A percentile compares a stretch with the other conserved stretches of the same genome.
phyloP scores from a whole-genome alignment of 768 basidiomycete species.

The Boletus edulis region DNA sequence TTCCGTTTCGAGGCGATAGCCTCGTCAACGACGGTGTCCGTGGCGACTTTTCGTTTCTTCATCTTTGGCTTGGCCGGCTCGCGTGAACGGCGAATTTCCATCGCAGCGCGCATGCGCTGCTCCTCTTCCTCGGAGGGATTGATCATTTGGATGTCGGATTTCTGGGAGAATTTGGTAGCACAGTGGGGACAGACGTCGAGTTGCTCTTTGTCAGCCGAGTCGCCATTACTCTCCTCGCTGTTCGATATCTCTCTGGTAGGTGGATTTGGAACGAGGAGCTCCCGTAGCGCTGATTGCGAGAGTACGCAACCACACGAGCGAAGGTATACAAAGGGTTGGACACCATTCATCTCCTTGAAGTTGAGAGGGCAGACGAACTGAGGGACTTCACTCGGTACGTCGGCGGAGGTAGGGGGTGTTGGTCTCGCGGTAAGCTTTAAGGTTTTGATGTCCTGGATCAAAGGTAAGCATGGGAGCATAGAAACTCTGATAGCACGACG shows the following conservation, averaged over 20 bases:
- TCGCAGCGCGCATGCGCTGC: constrained; percentile 48
- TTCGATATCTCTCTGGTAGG: constrained; percentile 21
- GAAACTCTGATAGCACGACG: constrained; percentile 19
- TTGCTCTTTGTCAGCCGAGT: constrained; percentile 23
- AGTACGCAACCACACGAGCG: constrained; percentile 88
- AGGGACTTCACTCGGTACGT: constrained; percentile 46
- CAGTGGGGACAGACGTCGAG: constrained; percentile 77
- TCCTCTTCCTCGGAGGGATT: constrained; percentile 75
- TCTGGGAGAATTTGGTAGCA: constrained; percentile 60
- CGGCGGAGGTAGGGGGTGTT: constrained; percentile 34
- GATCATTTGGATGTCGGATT: constrained; percentile 55
- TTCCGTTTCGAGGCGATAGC: constrained; percentile 44
- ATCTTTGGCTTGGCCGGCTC: constrained; percentile 52
- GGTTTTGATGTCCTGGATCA: constrained; percentile 74
- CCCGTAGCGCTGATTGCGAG: constrained; percentile 78
- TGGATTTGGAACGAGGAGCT: constrained; percentile 37
- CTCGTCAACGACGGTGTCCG: constrained; percentile 22
- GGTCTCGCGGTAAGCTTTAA: constrained; percentile 80
- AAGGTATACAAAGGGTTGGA: constrained; percentile 85
- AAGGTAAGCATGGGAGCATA: neutral
- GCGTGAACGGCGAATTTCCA: constrained; percentile 56
- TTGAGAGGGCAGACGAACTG: constrained; percentile 91
- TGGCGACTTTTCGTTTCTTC: constrained; percentile 62
- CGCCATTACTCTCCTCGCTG: constrained; percentile 28
- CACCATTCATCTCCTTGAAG: constrained; percentile 93